Conservation (phyloP, 78 protist species). For the Monosiga brevicollis region DNA sequence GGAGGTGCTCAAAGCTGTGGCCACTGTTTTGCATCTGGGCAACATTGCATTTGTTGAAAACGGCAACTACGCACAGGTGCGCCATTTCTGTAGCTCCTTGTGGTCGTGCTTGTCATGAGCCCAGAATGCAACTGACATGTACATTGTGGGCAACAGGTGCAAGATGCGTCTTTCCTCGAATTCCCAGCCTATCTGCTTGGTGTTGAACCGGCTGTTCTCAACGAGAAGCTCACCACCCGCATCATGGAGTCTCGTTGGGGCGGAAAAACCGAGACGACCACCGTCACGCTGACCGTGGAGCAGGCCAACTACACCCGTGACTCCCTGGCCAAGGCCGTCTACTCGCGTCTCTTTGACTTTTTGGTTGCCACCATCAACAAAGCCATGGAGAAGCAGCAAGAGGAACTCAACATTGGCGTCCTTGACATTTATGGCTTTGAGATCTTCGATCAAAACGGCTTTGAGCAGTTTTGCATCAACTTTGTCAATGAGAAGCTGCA, state of each 20-base stretch:
- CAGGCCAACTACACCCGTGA: constrained; percentile 61
- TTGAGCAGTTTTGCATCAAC: constrained; percentile 74
- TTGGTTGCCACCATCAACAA: constrained; percentile 51
- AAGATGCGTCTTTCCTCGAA: neutral
- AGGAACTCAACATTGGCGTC: constrained; percentile 50
- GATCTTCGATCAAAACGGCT: constrained; percentile 68
- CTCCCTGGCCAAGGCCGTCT: constrained; percentile 87
- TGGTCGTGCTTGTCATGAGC: neutral
- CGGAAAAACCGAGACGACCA: neutral
- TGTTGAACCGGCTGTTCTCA: constrained; percentile 3
- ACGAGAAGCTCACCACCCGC: constrained; percentile 11
- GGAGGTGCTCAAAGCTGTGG: constrained; percentile 53
- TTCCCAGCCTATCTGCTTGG: constrained; percentile 32
- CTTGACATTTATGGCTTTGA: constrained; percentile 87
- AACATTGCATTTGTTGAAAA: constrained; percentile 4
- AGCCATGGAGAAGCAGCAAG: neutral
- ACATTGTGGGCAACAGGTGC: neutral
- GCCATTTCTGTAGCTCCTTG: neutral
- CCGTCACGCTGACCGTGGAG: constrained; percentile 9
- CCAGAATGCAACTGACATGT: no score
- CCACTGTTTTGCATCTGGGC: constrained; percentile 72
- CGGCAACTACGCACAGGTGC: constrained; percentile 6
- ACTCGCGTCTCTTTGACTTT: constrained; percentile 76
- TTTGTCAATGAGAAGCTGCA: constrained; percentile 85
- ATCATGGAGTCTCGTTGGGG: constrained; percentile 2